Evolutionary conservation across 139 green algal species (phyloP), one percentile per base, ranked within the genome.

Genomic region (Desmodesmus armatus): DNA sequence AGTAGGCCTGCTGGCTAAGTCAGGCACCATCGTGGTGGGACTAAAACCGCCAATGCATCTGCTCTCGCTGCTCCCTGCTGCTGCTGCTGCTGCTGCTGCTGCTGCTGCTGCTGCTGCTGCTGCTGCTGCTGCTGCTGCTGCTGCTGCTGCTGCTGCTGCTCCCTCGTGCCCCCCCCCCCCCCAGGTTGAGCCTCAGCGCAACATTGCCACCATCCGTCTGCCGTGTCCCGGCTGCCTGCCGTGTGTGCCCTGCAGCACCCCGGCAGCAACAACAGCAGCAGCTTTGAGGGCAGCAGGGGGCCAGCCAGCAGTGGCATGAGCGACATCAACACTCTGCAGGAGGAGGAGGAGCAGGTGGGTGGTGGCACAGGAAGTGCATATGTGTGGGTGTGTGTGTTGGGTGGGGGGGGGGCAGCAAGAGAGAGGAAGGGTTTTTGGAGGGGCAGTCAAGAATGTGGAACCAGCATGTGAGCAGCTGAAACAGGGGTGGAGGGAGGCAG

Each of bases 131-230:
- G 19, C 4, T 75, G 66, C 29, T n/a, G 37, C 39, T n/a, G 5
- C 39, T 53, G 39, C 76, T 71, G 49, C 2, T 83, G 2, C 31
- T 49, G 13, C 53, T 0, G 15, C 25, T 79, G 40, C n/a, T n/a
- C n/a, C n/a, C n/a, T n/a, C n/a, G n/a, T n/a, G n/a, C n/a, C n/a
- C n/a, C n/a, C n/a, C n/a, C n/a, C n/a, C n/a, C n/a, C 44, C 31
- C 7, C 86, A 90, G 74, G 79, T 94, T 51, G 91, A 95, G 82
- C 91, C 89, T 5, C 79, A 83, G 29, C 85, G 92, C 53, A 87
- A 71, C 70, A 91, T 95, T 23, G 87, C 83, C 33, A 94, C 81
- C 25, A 84, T 95, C n/a, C 77, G 84, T 9, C 81, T 95, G 43
- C 92, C 92, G 0, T 84, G 76, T 31, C 74, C 76, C 9, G 72